phyloP scores from a whole-genome alignment of 306 rosid species.

The Cicer arietinum region DNA sequence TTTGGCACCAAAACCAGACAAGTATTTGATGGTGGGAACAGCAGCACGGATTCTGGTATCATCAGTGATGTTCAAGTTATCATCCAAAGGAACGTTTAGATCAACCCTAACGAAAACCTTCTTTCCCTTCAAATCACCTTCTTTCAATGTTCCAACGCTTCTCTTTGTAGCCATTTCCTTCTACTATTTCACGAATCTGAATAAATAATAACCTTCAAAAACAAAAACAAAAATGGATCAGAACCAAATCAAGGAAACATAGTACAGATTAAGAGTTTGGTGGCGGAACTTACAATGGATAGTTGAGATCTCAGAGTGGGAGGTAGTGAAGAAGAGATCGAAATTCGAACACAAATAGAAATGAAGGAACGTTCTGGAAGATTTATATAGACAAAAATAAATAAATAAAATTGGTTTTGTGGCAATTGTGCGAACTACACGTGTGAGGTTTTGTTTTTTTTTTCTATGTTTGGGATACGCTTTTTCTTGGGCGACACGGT shows the following conservation, averaged over 20 bases:
- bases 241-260: neutral
- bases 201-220: slow-evolving; percentile 21
- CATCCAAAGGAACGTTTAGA: slow-evolving; percentile 96
- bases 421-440: slow-evolving; percentile 33
- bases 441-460: slow-evolving; percentile 20
- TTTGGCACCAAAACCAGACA: slow-evolving; percentile 73
- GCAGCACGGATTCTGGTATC: slow-evolving; percentile 93
- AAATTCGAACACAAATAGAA: neutral
- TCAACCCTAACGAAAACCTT: slow-evolving; percentile 89
- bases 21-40: slow-evolving; percentile 84
- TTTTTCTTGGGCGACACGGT: slow-evolving; percentile 36
- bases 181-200: slow-evolving; percentile 12
- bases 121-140: slow-evolving; percentile 90
- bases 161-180: slow-evolving; percentile 80
- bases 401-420: neutral
- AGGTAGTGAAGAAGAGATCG: neutral
- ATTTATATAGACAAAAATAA: slow-evolving; percentile 23
- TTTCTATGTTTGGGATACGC: neutral
- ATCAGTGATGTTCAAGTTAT: slow-evolving; percentile 78
- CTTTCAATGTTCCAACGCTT: slow-evolving; percentile 84
- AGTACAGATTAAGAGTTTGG: neutral
- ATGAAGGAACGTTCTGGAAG: slow-evolving; percentile 29
- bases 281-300: slow-evolving; percentile 33
- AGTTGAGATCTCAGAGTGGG: neutral
- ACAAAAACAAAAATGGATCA: neutral